Evolutionary conservation across 2,329 filamentous ascomycete genomes (phyloP).

Genomic region (Talaromyces pinophilus): DNA sequence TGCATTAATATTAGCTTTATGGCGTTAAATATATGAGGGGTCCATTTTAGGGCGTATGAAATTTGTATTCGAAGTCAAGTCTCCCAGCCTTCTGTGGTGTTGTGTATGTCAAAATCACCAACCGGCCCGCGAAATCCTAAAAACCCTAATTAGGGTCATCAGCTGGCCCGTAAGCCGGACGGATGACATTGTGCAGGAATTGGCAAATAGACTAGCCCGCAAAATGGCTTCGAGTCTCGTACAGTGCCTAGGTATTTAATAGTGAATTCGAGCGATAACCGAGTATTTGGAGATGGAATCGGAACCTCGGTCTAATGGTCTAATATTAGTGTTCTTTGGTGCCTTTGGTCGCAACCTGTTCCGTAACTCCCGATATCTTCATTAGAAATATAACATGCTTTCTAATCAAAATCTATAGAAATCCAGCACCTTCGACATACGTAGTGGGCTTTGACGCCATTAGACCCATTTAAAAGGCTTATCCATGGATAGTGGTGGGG

Average conservation of each 20-base stretch:
- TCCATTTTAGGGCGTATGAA: neutral
- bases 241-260: neutral
- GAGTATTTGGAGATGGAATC: neutral
- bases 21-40: neutral
- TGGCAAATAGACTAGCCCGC: no score
- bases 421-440: neutral
- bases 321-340: neutral
- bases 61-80: neutral
- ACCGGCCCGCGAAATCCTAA: neutral
- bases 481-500: neutral
- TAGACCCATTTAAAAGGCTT: neutral
- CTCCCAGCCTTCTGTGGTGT: neutral
- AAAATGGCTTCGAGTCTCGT: neutral
- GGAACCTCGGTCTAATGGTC: neutral
- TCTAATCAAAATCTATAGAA: neutral
- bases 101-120: neutral
- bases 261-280: neutral
- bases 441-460: neutral
- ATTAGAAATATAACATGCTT: neutral
- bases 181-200: neutral
- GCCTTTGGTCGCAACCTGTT: neutral
- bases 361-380: neutral
- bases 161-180: neutral
- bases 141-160: neutral
- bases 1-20: neutral